A percentile compares a stretch with the other conserved stretches of the same genome.
Evolutionary conservation across 768 basidiomycete genomes (phyloP).

Genomic region (Leccinum sublutescens): DNA sequence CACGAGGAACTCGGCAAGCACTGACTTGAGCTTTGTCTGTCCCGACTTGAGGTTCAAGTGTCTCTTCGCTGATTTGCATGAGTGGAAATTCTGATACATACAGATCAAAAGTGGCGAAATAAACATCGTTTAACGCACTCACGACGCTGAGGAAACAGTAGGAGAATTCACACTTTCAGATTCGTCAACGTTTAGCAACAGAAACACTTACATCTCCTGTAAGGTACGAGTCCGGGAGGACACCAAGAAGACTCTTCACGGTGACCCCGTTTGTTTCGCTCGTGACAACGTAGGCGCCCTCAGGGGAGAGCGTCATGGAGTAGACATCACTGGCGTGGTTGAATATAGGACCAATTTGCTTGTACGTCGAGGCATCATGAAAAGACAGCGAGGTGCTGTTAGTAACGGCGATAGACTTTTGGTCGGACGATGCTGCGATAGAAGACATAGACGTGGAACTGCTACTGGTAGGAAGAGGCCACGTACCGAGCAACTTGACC

Average conservation of each 20-base stretch:
- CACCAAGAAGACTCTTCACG: background rate
- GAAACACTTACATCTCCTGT: background rate
- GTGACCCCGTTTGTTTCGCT: background rate
- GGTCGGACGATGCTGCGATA: background rate
- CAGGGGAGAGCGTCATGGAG: background rate
- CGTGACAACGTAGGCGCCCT: background rate
- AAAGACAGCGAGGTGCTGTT: background rate
- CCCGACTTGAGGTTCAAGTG: slow-evolving; percentile 81
- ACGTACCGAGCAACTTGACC: background rate
- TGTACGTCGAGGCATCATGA: background rate
- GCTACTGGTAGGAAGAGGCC: background rate
- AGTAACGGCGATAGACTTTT: background rate
- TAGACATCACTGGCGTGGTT: background rate
- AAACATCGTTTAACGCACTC: no score
- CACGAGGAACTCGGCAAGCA: slow-evolving; percentile 97
- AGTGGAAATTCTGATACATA: no score
- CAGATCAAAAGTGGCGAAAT: no score
- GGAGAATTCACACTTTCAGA: background rate
- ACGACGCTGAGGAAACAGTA: no score
- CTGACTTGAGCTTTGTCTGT: slow-evolving; percentile 96
- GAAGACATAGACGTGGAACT: background rate
- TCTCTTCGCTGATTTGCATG: no score
- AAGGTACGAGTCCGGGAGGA: background rate
- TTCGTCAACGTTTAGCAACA: background rate
- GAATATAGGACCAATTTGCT: background rate